phyloP scores from a whole-genome alignment of 2,329 filamentous ascomycete species.

The Trichophyton verrucosum region DNA sequence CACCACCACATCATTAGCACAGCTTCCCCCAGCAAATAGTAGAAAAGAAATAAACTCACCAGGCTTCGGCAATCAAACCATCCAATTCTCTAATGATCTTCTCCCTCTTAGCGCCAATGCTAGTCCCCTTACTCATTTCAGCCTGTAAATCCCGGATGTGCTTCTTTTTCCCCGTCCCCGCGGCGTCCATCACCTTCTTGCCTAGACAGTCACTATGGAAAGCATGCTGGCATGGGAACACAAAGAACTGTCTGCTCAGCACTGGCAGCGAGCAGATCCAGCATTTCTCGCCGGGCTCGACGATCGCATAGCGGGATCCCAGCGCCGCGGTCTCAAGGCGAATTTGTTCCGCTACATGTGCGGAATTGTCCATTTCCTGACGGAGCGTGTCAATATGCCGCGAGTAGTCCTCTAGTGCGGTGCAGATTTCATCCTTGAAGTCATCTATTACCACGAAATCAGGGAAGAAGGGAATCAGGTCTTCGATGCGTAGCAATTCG shows the following conservation, averaged over 20 bases:
- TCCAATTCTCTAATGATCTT: constrained; percentile 80
- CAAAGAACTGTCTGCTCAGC: constrained; percentile 86
- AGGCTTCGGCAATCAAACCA: constrained; percentile 77
- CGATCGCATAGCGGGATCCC: constrained; percentile 84
- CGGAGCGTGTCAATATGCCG: constrained; percentile 80
- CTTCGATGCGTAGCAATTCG: constrained; percentile 85
- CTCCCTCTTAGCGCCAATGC: constrained; percentile 55
- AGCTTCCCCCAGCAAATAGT: background rate
- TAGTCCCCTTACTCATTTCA: constrained; percentile 64
- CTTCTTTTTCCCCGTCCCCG: constrained; percentile 60
- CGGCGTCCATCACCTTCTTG: constrained; percentile 69
- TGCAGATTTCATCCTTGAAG: constrained; percentile 97
- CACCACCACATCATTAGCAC: no score
- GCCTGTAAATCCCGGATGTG: constrained; percentile 76
- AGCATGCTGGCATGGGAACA: constrained; percentile 95
- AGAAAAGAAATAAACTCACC: constrained; percentile 43
- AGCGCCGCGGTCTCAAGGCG: constrained; percentile 76
- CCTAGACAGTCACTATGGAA: constrained; percentile 95
- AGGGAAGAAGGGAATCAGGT: constrained; percentile 94
- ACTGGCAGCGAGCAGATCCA: constrained; percentile 78
- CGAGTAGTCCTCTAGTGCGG: constrained; percentile 83
- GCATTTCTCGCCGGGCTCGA: constrained; percentile 90
- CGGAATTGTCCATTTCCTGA: constrained; percentile 90
- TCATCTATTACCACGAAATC: constrained; percentile 98
- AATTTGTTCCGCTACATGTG: constrained; percentile 79